Percentiles rank a stretch among this genome's conserved stretches.
phyloP scores from a whole-genome alignment of 1,284 basidiomycete species.

The Singerocomus inundabilis region DNA sequence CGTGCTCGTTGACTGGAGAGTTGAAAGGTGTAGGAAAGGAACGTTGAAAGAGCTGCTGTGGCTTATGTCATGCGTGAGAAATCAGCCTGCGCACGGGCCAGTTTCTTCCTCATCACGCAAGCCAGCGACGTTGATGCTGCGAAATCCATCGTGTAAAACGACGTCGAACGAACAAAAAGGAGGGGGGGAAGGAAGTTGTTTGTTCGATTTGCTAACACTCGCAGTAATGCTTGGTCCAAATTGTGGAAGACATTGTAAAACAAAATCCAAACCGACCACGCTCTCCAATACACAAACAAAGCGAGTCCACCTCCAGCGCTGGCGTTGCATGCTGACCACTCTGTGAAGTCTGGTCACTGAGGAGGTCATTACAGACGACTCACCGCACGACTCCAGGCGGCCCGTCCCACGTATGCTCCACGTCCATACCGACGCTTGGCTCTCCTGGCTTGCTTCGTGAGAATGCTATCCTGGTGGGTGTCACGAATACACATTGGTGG shows the following conservation, averaged over 20 bases:
- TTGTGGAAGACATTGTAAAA: constrained; percentile 71
- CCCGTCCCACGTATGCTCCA: not conserved
- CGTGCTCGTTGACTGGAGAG: constrained; percentile 31
- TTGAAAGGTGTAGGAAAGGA: constrained; percentile 35
- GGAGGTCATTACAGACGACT: not conserved
- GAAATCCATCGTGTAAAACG: constrained; percentile 21
- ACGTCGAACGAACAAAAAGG: constrained; percentile 17
- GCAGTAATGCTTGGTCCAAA: constrained; percentile 62
- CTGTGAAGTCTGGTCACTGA: not conserved
- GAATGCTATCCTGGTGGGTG: not conserved
- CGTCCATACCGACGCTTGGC: not conserved
- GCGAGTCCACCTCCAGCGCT: constrained; percentile 7
- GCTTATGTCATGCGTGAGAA: constrained; percentile 45
- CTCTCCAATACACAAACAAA: constrained; percentile 65
- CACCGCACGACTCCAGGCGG: not conserved
- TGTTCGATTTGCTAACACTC: constrained; percentile 53
- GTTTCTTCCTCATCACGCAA: constrained; percentile 24
- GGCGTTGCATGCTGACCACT: no score
- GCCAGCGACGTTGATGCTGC: constrained; percentile 13
- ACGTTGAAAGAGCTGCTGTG: constrained; percentile 33
- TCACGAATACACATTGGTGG: not conserved
- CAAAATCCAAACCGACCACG: constrained; percentile 55
- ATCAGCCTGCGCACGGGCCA: constrained; percentile 37
- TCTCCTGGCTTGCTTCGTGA: not conserved
- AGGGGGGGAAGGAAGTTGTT: constrained; percentile 37